Conservation (phyloP, 2,329 filamentous ascomycete genomes). For the Geosmithia putterillii region DNA sequence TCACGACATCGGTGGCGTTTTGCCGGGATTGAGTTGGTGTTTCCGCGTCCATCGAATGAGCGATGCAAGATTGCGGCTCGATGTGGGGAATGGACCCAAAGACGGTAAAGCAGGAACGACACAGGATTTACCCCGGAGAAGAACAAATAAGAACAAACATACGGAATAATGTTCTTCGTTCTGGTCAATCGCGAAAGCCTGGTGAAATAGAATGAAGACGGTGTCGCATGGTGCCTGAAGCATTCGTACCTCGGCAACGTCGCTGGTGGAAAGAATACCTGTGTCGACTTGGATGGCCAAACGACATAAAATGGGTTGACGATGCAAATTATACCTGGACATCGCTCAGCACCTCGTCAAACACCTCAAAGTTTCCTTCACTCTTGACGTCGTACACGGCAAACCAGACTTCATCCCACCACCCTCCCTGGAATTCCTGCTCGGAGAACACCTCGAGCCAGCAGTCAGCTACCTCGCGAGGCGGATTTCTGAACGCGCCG, state of each 20-base stretch:
- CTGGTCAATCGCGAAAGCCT: too few relatives aligned
- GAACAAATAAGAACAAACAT: too few relatives aligned
- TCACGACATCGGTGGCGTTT: neutral
- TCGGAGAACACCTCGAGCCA: constrained; percentile 51
- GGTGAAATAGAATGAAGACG: too few relatives aligned
- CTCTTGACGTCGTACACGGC: constrained; percentile 38
- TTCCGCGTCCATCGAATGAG: neutral
- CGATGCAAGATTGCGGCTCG: neutral
- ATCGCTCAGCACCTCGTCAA: constrained; percentile 29
- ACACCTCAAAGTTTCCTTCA: constrained; percentile 37
- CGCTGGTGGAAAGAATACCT: too few relatives aligned
- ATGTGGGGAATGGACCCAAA: neutral
- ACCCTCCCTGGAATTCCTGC: constrained; percentile 47
- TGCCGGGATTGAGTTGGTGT: neutral
- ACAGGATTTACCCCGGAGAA: neutral
- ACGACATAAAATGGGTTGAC: too few relatives aligned
- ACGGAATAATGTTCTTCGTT: too few relatives aligned
- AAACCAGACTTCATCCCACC: constrained; percentile 54
- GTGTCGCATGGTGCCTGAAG: too few relatives aligned
- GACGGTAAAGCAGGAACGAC: neutral
- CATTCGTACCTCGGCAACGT: too few relatives aligned
- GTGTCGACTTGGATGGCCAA: too few relatives aligned
- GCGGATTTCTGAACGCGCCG: constrained; percentile 53
- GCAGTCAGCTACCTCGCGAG: constrained; percentile 45
- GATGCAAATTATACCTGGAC: constrained; percentile 16